A percentile compares a stretch with the other conserved stretches of the same genome.
These are phyloP conservation scores for Crithidia thermophila DNA, from an alignment of 208 protist species.

Conservation along the genomic window DNA sequence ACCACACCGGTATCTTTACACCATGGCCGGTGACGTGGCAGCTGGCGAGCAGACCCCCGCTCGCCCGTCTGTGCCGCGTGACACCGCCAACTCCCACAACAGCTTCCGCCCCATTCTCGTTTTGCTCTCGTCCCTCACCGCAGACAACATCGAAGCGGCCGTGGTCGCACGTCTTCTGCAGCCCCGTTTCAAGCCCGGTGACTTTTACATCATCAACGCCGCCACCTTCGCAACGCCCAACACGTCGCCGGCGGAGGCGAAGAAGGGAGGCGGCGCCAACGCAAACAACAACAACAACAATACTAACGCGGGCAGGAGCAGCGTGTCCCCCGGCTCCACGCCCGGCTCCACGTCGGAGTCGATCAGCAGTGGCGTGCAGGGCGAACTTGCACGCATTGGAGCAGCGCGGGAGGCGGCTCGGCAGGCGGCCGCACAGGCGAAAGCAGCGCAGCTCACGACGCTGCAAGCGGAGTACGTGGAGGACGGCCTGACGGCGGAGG, in stretches of 20 bases:
- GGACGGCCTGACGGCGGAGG: constrained; percentile 62
- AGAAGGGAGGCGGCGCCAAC: constrained; percentile 14
- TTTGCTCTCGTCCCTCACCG: constrained; percentile 22
- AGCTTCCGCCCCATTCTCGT: constrained; percentile 27
- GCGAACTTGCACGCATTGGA: constrained; percentile 60
- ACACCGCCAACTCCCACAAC: background rate
- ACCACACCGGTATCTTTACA: too few species aligned
- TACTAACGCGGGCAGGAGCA: background rate
- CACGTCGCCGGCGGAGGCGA: constrained; percentile 4
- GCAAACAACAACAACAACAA: constrained; percentile 4
- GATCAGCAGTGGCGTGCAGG: constrained; percentile 13
- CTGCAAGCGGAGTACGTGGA: constrained; percentile 68
- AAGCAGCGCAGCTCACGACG: constrained; percentile 26
- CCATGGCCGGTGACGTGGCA: background rate
- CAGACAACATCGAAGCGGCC: constrained; percentile 23
- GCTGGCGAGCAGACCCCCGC: background rate
- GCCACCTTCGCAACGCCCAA: constrained; percentile 4
- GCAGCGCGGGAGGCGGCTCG: constrained; percentile 43
- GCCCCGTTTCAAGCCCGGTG: constrained; percentile 16
- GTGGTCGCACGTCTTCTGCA: constrained; percentile 23
- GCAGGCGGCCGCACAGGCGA: constrained; percentile 32
- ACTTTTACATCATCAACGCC: constrained; percentile 29
- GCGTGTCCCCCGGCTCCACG: background rate
- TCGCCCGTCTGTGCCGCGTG: background rate
- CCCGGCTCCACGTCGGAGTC: background rate